A percentile compares a stretch with the other conserved stretches of the same genome.
These are phyloP conservation scores for Corymbia maculata DNA, from an alignment of 345 rosid genomes.

Conservation along the genomic window DNA sequence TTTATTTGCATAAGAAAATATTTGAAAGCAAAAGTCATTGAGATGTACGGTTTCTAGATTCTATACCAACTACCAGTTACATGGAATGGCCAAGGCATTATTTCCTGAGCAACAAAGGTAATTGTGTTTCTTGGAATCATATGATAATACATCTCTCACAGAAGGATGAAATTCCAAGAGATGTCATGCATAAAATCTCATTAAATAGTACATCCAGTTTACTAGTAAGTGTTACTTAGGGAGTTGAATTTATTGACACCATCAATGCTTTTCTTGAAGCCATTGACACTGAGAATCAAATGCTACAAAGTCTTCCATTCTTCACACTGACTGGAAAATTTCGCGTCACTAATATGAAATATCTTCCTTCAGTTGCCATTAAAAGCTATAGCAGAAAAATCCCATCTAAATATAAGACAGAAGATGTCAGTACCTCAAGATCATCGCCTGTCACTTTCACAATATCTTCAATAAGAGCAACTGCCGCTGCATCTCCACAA, in stretches of 20 bases:
- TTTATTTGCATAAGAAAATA: not conserved
- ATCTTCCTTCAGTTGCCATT: not conserved
- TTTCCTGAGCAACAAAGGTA: not conserved
- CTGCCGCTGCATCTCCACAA: conserved; percentile 90
- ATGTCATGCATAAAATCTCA: not conserved
- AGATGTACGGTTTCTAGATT: not conserved
- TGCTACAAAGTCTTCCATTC: not conserved
- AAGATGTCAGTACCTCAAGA: conserved; percentile 40
- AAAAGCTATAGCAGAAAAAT: not conserved
- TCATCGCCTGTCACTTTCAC: conserved; percentile 71
- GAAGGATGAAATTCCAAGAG: not conserved
- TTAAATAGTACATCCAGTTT: not conserved
- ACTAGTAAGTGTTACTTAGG: not conserved
- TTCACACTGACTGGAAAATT: not conserved
- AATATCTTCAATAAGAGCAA: conserved; percentile 74
- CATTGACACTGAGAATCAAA: not conserved
- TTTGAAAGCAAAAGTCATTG: not conserved
- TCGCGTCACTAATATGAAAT: not conserved
- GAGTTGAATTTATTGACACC: not conserved
- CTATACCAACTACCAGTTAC: not conserved
- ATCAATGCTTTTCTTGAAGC: not conserved
- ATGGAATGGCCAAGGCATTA: not conserved
- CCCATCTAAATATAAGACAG: not conserved
- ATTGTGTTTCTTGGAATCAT: not conserved
- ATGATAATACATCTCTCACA: not conserved